A percentile compares a stretch with the other conserved stretches of the same genome.
Evolutionary conservation across 441 rosid genomes (phyloP).

Genomic region (Pelargonium australe): DNA sequence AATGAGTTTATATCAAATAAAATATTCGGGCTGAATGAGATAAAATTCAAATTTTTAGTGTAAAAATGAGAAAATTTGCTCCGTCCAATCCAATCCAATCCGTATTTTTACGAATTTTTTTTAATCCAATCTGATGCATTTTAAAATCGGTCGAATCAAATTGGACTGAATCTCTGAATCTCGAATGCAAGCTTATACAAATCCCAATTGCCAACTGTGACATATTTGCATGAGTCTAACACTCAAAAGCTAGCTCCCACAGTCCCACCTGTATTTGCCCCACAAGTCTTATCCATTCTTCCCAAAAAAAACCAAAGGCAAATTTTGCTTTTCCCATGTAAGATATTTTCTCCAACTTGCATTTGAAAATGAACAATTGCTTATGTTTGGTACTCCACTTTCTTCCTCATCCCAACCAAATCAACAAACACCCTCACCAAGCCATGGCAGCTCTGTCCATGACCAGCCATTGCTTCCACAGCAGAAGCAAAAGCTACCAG

Average conservation of each 20-base stretch:
- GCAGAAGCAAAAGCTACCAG: conserved; percentile 14
- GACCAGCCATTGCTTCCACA: conserved; percentile 21
- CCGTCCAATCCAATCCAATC: too few species aligned
- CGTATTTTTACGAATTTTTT: too few species aligned
- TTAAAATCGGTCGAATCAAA: too few species aligned
- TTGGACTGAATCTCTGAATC: too few species aligned
- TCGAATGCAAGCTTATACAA: too few species aligned
- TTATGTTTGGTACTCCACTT: neutral
- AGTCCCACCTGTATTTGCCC: neutral
- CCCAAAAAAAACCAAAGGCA: conserved; percentile 16
- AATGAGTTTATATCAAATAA: too few species aligned
- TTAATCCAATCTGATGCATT: too few species aligned
- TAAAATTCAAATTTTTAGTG: too few species aligned
- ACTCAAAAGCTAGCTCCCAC: neutral
- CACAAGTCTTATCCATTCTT: conserved; percentile 25
- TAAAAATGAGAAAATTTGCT: too few species aligned
- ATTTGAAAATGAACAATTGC: neutral
- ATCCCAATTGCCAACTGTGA: too few species aligned
- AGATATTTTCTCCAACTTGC: conserved; percentile 26
- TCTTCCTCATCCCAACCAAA: neutral
- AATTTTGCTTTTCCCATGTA: conserved; percentile 10
- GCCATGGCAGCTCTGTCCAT: conserved; percentile 51
- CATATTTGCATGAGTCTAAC: neutral
- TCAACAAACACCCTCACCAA: neutral
- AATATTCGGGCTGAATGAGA: too few species aligned